Percentiles rank a stretch among this genome's conserved stretches.
phyloP scores from a whole-genome alignment of 2,329 filamentous ascomycete species.

The Aspergillus caelatus region DNA sequence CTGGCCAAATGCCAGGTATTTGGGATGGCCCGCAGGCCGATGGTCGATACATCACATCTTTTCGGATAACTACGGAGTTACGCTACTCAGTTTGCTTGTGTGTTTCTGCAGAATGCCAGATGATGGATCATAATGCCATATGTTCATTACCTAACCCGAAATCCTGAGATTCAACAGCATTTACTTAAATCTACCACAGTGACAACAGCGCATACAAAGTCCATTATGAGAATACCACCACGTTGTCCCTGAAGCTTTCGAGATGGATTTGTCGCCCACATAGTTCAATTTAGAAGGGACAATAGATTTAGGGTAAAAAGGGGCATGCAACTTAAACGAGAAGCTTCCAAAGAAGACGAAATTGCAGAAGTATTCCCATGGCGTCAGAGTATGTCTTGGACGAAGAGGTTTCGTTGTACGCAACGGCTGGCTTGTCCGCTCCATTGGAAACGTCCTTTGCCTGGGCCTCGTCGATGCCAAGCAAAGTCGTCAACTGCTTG shows the following conservation, averaged over 20 bases:
- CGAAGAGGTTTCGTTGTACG: neutral
- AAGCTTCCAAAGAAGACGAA: neutral
- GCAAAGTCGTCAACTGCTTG: neutral
- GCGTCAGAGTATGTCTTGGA: neutral
- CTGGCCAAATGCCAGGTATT: neutral
- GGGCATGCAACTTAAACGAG: neutral
- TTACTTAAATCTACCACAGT: rapidly evolving
- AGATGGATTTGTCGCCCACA: rapidly evolving
- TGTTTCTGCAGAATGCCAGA: neutral
- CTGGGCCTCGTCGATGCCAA: neutral
- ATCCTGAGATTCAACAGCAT: neutral
- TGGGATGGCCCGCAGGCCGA: neutral
- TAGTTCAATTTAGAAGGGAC: neutral
- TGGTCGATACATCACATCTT: too few relatives aligned
- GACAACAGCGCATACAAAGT: neutral
- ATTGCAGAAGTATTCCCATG: neutral
- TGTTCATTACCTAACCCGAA: neutral
- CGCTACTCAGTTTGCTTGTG: neutral
- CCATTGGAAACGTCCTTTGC: neutral
- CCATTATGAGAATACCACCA: neutral
- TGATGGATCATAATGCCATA: neutral
- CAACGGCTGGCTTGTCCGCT: neutral
- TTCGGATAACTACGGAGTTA: too few relatives aligned
- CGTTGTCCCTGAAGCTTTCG: too few relatives aligned
- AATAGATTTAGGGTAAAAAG: rapidly evolving